These are phyloP conservation scores for Aspergillus alliaceus DNA, from an alignment of 2,329 filamentous ascomycete species.

Conservation along the genomic window DNA sequence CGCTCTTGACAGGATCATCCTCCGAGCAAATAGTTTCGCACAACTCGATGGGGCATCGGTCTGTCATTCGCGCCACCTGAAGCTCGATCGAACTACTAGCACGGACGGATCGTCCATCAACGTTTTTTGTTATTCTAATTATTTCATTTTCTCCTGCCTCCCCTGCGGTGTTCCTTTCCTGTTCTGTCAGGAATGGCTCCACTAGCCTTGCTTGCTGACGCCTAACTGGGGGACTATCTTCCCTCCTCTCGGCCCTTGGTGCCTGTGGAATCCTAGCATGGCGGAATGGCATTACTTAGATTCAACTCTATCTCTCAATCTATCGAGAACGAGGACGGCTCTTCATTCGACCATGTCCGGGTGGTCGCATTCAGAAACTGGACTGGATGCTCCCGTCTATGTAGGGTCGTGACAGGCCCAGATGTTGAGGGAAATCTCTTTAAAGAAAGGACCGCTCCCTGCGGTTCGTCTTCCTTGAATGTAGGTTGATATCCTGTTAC, in stretches of 20 bases:
- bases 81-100: constrained; percentile 17
- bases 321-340: constrained; percentile 20
- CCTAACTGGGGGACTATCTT: constrained; percentile 4
- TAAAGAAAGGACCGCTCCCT: constrained; percentile 15
- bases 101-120: constrained; percentile 17
- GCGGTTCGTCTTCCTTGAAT: neutral
- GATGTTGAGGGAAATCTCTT: constrained; percentile 14
- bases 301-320: constrained; percentile 23
- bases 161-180: constrained; percentile 1
- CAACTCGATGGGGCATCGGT: neutral
- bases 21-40: constrained; percentile 8
- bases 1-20: constrained; percentile 2
- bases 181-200: constrained; percentile 14
- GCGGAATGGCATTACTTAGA: constrained; percentile 18
- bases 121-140: constrained; percentile 12
- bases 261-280: constrained; percentile 14
- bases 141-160: neutral
- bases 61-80: constrained; percentile 11
- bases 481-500: constrained; percentile 5
- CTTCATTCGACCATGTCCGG: constrained; percentile 17
- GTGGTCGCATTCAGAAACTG: constrained; percentile 4
- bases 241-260: constrained; percentile 9
- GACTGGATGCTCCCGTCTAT: constrained; percentile 11
- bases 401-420: constrained; percentile 22
- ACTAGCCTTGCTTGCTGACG: constrained; percentile 16